Percentiles rank a stretch among this genome's conserved stretches.
phyloP scores from a whole-genome alignment of 106 monocot species.

The Apostasia ramifera region DNA sequence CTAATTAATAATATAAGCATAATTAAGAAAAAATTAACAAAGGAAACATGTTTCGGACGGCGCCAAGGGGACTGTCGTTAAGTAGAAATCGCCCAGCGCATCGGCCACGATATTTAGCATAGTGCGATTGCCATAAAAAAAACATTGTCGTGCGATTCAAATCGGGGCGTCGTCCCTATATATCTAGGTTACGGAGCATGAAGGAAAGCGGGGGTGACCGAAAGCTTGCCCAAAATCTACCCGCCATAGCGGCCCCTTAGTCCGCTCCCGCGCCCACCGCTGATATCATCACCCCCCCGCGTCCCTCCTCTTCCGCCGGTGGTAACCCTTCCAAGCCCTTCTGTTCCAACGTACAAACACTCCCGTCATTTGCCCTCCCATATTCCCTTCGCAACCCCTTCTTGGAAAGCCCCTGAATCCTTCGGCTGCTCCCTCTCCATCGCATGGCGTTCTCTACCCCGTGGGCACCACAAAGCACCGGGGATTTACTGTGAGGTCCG shows the following conservation, averaged over 20 bases:
- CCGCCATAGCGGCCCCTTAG: slow-evolving; percentile 1
- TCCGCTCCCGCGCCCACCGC: neutral
- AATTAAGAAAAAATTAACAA: too few species aligned
- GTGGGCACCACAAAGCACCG: neutral
- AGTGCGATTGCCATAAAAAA: too few species aligned
- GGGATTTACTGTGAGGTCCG: slow-evolving; percentile 3
- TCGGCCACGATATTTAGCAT: too few species aligned
- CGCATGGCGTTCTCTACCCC: slow-evolving; percentile 3
- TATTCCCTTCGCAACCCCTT: slow-evolving; percentile 3
- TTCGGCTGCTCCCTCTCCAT: neutral
- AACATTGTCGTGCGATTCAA: too few species aligned
- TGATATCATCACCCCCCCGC: neutral
- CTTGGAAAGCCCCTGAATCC: slow-evolving; percentile 1
- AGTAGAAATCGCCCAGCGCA: too few species aligned
- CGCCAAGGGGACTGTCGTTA: too few species aligned
- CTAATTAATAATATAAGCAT: too few species aligned
- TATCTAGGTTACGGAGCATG: too few species aligned
- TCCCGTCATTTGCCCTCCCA: neutral
- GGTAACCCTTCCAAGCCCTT: neutral
- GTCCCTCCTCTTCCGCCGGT: neutral
- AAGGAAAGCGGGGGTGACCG: too few species aligned
- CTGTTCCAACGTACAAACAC: neutral
- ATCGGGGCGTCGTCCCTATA: too few species aligned
- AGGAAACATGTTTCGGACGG: too few species aligned
- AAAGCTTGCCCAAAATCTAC: neutral